A percentile compares a stretch with the other conserved stretches of the same genome.
Conservation (phyloP, 768 basidiomycete genomes). For the Mrakia blollopis region DNA sequence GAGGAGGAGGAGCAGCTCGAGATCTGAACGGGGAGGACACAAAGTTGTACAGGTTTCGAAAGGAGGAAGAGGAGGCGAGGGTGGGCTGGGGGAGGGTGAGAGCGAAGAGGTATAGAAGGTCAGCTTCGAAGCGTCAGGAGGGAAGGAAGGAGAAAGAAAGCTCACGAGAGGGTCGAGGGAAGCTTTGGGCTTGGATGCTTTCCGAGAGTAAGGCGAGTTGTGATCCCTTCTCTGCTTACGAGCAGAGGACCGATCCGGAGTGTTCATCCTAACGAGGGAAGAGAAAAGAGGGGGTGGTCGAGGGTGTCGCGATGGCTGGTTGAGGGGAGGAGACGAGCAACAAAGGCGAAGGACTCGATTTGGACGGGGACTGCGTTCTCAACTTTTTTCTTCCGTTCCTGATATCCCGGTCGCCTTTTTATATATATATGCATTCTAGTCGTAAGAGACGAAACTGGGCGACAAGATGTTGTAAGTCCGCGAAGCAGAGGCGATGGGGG, state of each 20-base stretch:
- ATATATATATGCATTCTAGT: too few species aligned
- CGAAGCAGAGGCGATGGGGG: too few species aligned
- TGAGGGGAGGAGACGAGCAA: too few species aligned
- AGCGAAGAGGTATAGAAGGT: not conserved
- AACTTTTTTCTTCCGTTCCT: too few species aligned
- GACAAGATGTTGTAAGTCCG: too few species aligned
- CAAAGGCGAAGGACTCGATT: too few species aligned
- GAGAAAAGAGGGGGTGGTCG: not conserved
- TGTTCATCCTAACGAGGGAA: constrained; percentile 9
- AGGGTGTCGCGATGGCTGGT: too few species aligned
- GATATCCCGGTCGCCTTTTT: too few species aligned
- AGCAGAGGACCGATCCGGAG: constrained; percentile 8
- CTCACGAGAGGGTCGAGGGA: not conserved
- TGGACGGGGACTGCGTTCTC: too few species aligned
- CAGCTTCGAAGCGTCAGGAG: not conserved
- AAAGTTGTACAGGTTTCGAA: constrained; percentile 31
- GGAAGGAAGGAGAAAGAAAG: too few species aligned
- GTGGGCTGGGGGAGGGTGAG: not conserved
- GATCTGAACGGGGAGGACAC: constrained; percentile 29
- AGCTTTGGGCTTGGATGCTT: not conserved
- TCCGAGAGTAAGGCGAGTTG: constrained; percentile 23
- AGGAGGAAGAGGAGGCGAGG: constrained; percentile 26
- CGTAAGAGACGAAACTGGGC: too few species aligned
- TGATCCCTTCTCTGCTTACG: constrained; percentile 13
- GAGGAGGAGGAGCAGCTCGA: constrained; percentile 1